phyloP scores from a whole-genome alignment of 75 land plant species.

The Pinus tabuliformis region DNA sequence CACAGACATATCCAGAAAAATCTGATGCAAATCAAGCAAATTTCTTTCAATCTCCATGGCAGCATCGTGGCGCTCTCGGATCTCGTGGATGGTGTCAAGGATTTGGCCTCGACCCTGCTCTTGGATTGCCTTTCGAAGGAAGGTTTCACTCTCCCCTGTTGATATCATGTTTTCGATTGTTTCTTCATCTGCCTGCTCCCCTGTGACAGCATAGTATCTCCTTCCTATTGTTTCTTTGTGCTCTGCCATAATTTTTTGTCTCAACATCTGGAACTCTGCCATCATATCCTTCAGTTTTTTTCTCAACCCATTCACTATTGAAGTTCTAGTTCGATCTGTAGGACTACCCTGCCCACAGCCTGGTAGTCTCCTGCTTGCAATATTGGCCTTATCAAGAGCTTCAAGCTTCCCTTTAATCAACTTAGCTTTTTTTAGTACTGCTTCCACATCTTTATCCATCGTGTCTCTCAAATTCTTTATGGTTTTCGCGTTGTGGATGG shows the following conservation, averaged over 20 bases:
- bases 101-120: constrained; percentile 78
- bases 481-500: constrained; percentile 59
- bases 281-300: constrained; percentile 80
- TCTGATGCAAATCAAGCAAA: constrained; percentile 81
- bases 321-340: constrained; percentile 61
- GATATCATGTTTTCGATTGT: constrained; percentile 65
- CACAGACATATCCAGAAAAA: constrained; percentile 93
- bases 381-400: constrained; percentile 71
- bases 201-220: constrained; percentile 80
- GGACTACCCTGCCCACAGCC: constrained; percentile 69
- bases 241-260: constrained; percentile 69
- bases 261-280: constrained; percentile 72
- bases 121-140: constrained; percentile 65
- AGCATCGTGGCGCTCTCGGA: constrained; percentile 77
- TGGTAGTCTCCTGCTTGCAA: constrained; percentile 37
- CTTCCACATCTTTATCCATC: constrained; percentile 55
- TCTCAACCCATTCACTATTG: constrained; percentile 60
- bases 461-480: constrained; percentile 51
- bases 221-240: constrained; percentile 75
- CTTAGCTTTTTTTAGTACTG: constrained; percentile 56
- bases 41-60: constrained; percentile 85
- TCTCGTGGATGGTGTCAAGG: constrained; percentile 75
- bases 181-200: constrained; percentile 65
- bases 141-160: constrained; percentile 69
- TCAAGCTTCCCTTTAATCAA: constrained; percentile 53